Base-by-base conservation (phyloP, 2,329 filamentous ascomycete species). In the Pseudogymnoascus sp. region DNA sequence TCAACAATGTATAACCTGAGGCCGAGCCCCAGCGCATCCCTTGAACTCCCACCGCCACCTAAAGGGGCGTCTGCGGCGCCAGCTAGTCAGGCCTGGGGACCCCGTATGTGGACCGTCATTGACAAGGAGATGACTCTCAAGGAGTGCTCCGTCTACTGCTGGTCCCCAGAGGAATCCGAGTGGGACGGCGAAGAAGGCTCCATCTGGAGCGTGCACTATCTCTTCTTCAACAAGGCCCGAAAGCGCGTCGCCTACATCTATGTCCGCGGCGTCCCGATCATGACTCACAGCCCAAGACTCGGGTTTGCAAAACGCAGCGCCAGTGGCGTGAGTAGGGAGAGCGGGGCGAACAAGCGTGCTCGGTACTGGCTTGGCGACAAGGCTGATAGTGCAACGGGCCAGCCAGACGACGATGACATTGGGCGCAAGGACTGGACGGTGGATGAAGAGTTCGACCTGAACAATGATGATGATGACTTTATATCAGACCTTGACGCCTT, bases 161-260 rank as follows among this genome's bases (percentile, higher is more conserved):
- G 96, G 77, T 85, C 89, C 60, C 94, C 94, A 0, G 88, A 91
- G 41, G 90, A 92, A 65, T 92, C 96, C 71, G 91, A 92, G 0
- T 96, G 95, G 70, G 89, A 92, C 69, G 92, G 92, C 66, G 92
- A 96, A 65, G 92, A 97, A 71, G 90, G 91, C 65, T 89, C 92
- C 8, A 92, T 99, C 66, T 99, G 93, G 93, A 92, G 90, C 59
- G 82, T 92, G 66, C 92, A 97, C 74, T 97, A 96, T 76, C 96
- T 99, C 79, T 96, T 97, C 75, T 97, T 97, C 82, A 97, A 96
- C 80, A 93, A 93, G 71, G 81, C 87, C 25, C 83, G 88, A 72
- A 97, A 97, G 79, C 86, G 94, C 42, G 93, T 99, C 16, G 92
- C 91, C 64, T 99, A 99, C 73, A 79, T 99, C 52, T 95, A 97